Percentiles rank a stretch among this genome's conserved stretches.
These are phyloP conservation scores for Ormosia emarginata DNA, from an alignment of 306 rosid species.

Conservation along the genomic window DNA sequence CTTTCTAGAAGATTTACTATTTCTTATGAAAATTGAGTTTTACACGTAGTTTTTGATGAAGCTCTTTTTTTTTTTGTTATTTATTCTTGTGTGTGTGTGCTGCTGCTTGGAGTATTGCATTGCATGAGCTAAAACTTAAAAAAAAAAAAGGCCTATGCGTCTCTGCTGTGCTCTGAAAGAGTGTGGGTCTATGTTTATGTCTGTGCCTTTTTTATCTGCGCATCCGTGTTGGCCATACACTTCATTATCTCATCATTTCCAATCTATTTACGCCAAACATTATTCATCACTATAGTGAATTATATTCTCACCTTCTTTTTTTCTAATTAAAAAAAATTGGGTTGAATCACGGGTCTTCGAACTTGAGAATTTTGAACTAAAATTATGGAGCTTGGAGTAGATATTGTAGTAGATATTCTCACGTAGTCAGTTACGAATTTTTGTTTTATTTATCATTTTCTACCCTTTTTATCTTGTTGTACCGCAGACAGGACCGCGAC, in stretches of 20 bases:
- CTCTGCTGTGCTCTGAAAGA: background rate
- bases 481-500: constrained; percentile 18
- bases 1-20: background rate
- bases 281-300: too few relatives aligned
- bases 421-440: constrained; percentile 24
- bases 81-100: constrained; percentile 14
- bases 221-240: constrained; percentile 38
- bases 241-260: constrained; percentile 3
- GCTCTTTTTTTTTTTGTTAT: constrained; percentile 5
- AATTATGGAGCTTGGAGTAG: constrained; percentile 19
- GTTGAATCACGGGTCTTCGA: background rate
- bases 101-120: constrained; percentile 57
- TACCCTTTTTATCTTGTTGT: background rate
- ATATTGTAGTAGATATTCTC: constrained; percentile 19
- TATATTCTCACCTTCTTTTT: background rate
- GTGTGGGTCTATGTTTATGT: constrained; percentile 21
- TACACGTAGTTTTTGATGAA: too few relatives aligned
- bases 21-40: background rate
- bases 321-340: too few relatives aligned
- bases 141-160: background rate
- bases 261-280: too few relatives aligned
- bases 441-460: background rate
- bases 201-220: constrained; percentile 34
- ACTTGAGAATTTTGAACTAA: background rate
- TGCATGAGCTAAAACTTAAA: constrained; percentile 33